A percentile compares a stretch with the other conserved stretches of the same genome.
phyloP scores from a whole-genome alignment of 805 yeast species.

The Lipomyces chichibuensis region DNA sequence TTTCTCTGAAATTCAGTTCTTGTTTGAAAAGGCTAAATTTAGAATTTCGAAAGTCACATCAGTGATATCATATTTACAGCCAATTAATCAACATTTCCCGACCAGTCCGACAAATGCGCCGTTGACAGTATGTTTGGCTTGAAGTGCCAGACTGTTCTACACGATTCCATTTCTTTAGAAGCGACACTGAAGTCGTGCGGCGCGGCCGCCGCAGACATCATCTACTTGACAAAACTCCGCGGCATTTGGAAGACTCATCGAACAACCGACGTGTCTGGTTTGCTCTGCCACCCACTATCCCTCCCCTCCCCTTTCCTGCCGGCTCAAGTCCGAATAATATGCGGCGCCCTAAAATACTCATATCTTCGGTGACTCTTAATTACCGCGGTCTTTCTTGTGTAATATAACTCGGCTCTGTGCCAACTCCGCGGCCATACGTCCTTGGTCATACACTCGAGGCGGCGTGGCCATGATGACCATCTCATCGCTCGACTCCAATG shows the following conservation, averaged over 20 bases:
- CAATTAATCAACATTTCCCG: too few species aligned
- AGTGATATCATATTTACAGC: too few species aligned
- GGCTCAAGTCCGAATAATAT: not conserved
- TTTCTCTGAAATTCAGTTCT: too few species aligned
- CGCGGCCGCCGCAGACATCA: not conserved
- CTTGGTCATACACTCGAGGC: not conserved
- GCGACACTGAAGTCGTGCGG: not conserved
- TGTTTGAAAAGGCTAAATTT: too few species aligned
- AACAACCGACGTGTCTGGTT: not conserved
- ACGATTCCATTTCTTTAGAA: too few species aligned
- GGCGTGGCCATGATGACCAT: not conserved
- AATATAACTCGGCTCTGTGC: not conserved
- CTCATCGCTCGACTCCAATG: conserved; percentile 7
- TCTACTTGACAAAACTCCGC: not conserved
- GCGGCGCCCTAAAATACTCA: not conserved
- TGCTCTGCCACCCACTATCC: not conserved
- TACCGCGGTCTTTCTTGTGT: not conserved
- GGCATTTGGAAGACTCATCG: not conserved
- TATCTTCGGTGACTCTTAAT: not conserved
- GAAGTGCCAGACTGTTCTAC: too few species aligned
- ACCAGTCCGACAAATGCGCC: too few species aligned
- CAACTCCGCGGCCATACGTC: not conserved
- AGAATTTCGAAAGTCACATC: too few species aligned
- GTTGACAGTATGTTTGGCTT: too few species aligned
- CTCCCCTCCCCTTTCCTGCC: too few species aligned